Base-by-base conservation (phyloP, 192 early-diverging fungal genomes). In the Coemansia guatemalensis region DNA sequence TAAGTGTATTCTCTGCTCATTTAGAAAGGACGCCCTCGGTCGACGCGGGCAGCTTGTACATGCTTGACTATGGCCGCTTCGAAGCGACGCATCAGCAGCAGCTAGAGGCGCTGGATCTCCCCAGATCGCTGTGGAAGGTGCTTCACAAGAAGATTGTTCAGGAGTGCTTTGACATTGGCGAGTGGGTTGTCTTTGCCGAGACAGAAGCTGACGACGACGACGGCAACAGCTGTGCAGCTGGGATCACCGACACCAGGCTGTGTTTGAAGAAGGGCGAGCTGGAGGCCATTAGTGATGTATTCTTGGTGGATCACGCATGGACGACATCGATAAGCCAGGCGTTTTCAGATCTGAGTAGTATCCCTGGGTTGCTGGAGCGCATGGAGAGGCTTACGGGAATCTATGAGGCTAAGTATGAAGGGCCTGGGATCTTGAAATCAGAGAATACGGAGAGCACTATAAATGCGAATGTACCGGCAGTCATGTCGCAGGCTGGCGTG, bases 261-360 rank as follows among this genome's bases (percentile, higher is more conserved):
- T 64, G 65, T 25, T 60, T 81, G 52, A 63, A 23, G 20, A 30
- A 52, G 22, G 79, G 58, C 26, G 59, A 48, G 69, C 71, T 80
- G 22, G 72, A 64, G 11, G 65, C 64, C 1, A 8, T 22, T 6
- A 85, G 85, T 57, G 73, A 87, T 39, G 86, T 90, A 26, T 90
- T 88, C 54, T 67, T 90, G 62, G 77, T 89, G 5, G 89, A 89
- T 47, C 87, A 89, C 49, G 85, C 87, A 8, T 90, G 89, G 89
- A 90, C 89, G 4, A 90, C 89, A 20, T 79, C 84, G 5, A 68
- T 83, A 1, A 84, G 84, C 30, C 80, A 72, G 32, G 87, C 82
- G 1, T 70, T 69, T 9, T 64, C 78, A 24, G 77, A 89, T 53
- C 73, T 90, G 18, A 63, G 75, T 17, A 68, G 70, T 20, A 75